Base-by-base conservation (phyloP, 2,329 filamentous ascomycete genomes). In the Lachnellula suecica region DNA sequence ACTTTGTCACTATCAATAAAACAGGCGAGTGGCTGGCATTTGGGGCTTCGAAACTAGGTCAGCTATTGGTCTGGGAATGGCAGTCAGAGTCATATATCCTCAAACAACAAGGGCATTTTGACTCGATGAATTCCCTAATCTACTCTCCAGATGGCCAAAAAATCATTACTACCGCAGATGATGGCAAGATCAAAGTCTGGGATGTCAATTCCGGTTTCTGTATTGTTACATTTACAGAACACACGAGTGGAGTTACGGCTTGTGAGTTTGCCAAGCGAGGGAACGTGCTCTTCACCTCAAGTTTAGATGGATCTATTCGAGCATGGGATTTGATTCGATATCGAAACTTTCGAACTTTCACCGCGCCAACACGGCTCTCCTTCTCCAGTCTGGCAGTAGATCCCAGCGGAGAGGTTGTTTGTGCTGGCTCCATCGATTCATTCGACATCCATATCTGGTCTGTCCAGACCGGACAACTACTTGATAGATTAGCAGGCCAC, bases 401-500 rank as follows among this genome's bases (percentile, higher is more conserved):
- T 61, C 92, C 94, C 0, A 96, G 91, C 59, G 94, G 94, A 48
- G 95, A 99, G 70, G 89, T 99, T 8, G 89, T 99, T 3, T 96
- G 93, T 54, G 94, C 94, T 9, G 94, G 93, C 2, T 97, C 93
- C 1, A 79, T 96, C 15, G 94, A 99, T 69, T 96, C 92, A 4
- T 97, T 97, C 60, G 93, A 97, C 66, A 90, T 99, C 47, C 92
- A 99, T 71, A 89, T 99, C 57, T 99, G 94, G 94, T 97, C 91
- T 4, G 95, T 99, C 4, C 94, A 99, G 68, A 99, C 93, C 1
- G 94, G 94, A 2, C 94, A 99, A 70, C 78, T 99, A 17, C 83
- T 99, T 5, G 94, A 99, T 68, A 88, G 88, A 60, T 77, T 99
- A 22, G 82, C 92, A 6, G 95, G 94, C 1, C 94, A 99, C 62